These are phyloP conservation scores for Herpetomonas samuelpessoai DNA, from an alignment of 208 protist genomes.

Conservation along the genomic window DNA sequence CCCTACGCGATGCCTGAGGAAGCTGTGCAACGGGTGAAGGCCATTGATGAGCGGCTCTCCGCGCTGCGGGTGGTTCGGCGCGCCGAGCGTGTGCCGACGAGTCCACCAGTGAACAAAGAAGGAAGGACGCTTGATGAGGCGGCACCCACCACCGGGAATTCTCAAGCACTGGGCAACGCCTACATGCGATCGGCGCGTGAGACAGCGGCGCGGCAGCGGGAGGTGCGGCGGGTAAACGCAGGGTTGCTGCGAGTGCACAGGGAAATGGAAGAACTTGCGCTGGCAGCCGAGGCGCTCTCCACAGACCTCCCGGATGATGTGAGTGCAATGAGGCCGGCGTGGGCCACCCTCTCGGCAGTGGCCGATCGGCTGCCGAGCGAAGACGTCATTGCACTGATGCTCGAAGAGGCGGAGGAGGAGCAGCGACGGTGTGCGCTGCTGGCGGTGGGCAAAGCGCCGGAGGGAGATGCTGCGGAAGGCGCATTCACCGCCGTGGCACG, in stretches of 20 bases:
- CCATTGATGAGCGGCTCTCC: conserved; percentile 29
- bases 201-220: conserved; percentile 9
- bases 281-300: conserved; percentile 15
- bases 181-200: conserved; percentile 36
- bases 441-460: background rate
- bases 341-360: conserved; percentile 4
- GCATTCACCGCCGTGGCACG: no score
- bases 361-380: conserved; percentile 13
- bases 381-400: conserved; percentile 26
- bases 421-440: conserved; percentile 17
- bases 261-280: conserved; percentile 15
- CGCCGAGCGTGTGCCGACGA: conserved; percentile 5
- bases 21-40: conserved; percentile 1
- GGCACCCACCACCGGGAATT: background rate
- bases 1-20: conserved; percentile 14
- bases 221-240: conserved; percentile 38
- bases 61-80: conserved; percentile 10
- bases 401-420: conserved; percentile 43
- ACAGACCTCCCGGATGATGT: conserved; percentile 16
- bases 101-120: background rate
- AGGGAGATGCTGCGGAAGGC: no score
- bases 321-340: conserved; percentile 17
- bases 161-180: conserved; percentile 29
- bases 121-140: background rate
- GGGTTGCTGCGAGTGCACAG: conserved; percentile 27